Base-by-base conservation (phyloP, 1,284 basidiomycete species). In the Phlebopus sp. region DNA sequence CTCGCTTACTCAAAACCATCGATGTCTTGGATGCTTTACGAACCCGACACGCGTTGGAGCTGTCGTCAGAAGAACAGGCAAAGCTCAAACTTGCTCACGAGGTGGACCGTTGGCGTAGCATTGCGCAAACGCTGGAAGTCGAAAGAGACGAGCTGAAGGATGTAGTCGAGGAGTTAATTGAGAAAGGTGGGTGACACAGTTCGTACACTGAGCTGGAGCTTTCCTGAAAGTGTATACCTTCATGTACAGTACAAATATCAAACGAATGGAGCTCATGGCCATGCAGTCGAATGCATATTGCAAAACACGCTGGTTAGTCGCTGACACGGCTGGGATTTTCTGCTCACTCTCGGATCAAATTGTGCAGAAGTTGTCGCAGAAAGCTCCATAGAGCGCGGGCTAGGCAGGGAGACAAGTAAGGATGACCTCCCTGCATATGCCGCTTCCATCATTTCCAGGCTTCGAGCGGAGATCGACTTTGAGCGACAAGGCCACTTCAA, bases 131-230 rank as follows among this genome's bases (percentile, higher is more conserved):
- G 7, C 62, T 70, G 4, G 77, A 82, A 59, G 58, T 57, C 3
- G 79, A 84, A 56, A 69, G 68, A 50, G 78, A 82, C 54, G 77
- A 81, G 45, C 59, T 80, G 57, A 69, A 72, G 51, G 78, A 78
- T 41, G 78, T 72, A 5, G 77, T 84, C 1, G 56, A 74, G 37
- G 65, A 74, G 50, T 63, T 84, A 37, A 72, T 82, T 15, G 70
- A 79, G 57, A 81, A 79, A 79, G 78, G 84, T 84, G 56, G 40
- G 74, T 57, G 15, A 23, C 14, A 7, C 17, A 2, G 15, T 21
- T 17, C 10, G 4, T 27, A 34, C 13, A 37, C 31, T 36, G 11
- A 4, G 37, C 21, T 2, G 9, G 18, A 39, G 37, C 35, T 42
- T 36, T 47, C 36, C 44, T 37, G 21, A 25, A 44, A 32, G 19